Percentiles rank a stretch among this genome's conserved stretches.
Conservation (phyloP, 108 stramenopile species). For the Stephanodiscus triporus region DNA sequence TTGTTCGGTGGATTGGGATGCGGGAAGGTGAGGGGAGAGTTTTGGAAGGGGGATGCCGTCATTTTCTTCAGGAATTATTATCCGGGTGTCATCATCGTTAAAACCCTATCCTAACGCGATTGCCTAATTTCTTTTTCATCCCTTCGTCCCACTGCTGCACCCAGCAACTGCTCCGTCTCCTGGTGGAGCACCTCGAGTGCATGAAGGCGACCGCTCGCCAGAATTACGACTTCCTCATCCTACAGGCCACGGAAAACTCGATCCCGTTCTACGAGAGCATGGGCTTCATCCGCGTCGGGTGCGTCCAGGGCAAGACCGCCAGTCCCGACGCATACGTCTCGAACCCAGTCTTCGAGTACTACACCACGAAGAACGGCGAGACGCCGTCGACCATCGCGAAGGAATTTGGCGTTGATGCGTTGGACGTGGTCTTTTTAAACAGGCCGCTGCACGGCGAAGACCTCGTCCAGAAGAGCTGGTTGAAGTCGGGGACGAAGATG, state of each 20-base stretch:
- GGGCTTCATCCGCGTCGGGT: constrained; percentile 88
- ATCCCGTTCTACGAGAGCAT: constrained; percentile 90
- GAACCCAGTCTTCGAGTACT: constrained; percentile 57
- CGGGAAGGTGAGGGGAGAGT: constrained; percentile 56
- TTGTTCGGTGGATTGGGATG: constrained; percentile 78
- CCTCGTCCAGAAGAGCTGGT: constrained; percentile 54
- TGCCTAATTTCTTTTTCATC: constrained; percentile 10
- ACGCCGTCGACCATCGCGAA: constrained; percentile 65
- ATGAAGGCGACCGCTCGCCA: constrained; percentile 51
- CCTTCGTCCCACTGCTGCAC: not conserved
- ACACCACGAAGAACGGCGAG: constrained; percentile 59
- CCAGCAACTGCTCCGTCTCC: constrained; percentile 67
- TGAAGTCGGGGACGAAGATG: constrained; percentile 68
- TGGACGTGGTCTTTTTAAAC: constrained; percentile 87
- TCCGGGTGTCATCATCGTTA: too few species aligned
- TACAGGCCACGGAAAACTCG: constrained; percentile 91
- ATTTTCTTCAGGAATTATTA: not conserved
- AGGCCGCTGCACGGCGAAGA: constrained; percentile 50
- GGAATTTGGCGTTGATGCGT: constrained; percentile 65
- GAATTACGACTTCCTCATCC: constrained; percentile 86
- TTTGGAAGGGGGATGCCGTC: not conserved
- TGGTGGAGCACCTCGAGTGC: constrained; percentile 81
- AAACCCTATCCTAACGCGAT: too few species aligned
- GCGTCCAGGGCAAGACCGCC: constrained; percentile 30
- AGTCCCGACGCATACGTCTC: constrained; percentile 43